phyloP scores from a whole-genome alignment of 768 basidiomycete species.

The Tubosaeta sp. region DNA sequence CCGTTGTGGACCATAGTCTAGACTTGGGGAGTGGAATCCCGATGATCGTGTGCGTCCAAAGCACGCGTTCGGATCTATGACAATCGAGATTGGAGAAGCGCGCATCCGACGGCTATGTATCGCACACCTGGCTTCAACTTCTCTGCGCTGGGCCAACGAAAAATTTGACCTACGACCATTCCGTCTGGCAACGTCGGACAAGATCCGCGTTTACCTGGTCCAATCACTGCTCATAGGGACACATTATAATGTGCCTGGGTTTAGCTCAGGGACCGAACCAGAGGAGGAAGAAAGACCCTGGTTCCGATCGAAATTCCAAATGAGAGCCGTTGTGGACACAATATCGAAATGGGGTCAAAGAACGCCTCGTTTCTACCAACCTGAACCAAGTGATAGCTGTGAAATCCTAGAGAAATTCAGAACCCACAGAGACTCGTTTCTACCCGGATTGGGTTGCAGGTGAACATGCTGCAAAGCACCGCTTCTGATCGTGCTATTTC shows the following conservation, averaged over 20 bases:
- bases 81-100: neutral
- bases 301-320: neutral
- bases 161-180: neutral
- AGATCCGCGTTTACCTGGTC: neutral
- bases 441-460: neutral
- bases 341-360: no score
- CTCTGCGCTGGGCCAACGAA: no score
- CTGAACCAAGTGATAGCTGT: neutral
- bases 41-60: neutral
- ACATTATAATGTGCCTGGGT: neutral
- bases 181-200: neutral
- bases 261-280: neutral
- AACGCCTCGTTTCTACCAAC: no score
- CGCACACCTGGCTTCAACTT: no score
- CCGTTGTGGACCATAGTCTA: neutral
- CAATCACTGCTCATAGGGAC: neutral
- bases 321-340: no score
- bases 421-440: neutral
- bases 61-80: neutral
- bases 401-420: neutral
- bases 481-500: neutral
- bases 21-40: neutral
- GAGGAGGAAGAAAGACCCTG: neutral
- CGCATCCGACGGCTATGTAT: no score
- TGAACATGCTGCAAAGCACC: neutral